Conservation (phyloP, 2,329 filamentous ascomycete genomes). For the Graphilbum ipis-grandicollis region DNA sequence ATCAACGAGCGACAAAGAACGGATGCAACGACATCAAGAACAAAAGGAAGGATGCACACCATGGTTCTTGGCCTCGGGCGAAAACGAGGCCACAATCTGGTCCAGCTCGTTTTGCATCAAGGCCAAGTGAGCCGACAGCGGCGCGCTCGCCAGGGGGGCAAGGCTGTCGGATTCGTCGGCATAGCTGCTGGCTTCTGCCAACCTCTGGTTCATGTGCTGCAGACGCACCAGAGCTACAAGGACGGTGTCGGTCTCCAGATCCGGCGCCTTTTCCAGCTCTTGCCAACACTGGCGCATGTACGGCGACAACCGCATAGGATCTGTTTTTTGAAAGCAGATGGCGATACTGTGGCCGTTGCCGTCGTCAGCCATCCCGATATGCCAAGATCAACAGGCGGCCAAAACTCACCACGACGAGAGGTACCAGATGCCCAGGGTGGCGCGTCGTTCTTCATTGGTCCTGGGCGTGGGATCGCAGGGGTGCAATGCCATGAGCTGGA, state of each 20-base stretch:
- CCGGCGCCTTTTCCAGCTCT: slow-evolving; percentile 23
- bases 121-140: slow-evolving; percentile 24
- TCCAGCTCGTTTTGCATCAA: slow-evolving; percentile 26
- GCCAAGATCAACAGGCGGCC: too few relatives aligned
- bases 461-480: slow-evolving; percentile 20
- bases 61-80: slow-evolving; percentile 18
- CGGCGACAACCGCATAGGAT: slow-evolving; percentile 30
- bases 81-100: slow-evolving; percentile 19
- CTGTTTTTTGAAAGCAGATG: slow-evolving; percentile 24
- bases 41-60: too few relatives aligned
- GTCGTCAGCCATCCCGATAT: too few relatives aligned
- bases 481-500: slow-evolving; percentile 22
- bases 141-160: slow-evolving; percentile 20
- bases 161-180: slow-evolving; percentile 17
- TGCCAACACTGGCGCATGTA: slow-evolving; percentile 34
- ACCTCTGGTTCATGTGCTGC: slow-evolving; percentile 32
- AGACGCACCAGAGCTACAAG: slow-evolving; percentile 29
- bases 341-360: too few relatives aligned
- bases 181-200: slow-evolving; percentile 21
- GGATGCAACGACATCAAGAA: too few relatives aligned
- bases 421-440: slow-evolving; percentile 35
- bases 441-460: slow-evolving; percentile 33
- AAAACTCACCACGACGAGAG: slow-evolving; percentile 32
- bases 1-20: too few relatives aligned
- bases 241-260: slow-evolving; percentile 27